Evolutionary conservation across 768 basidiomycete species (phyloP), one percentile per base, ranked within the genome.

Genomic region (Hebeloma cylindrosporum): DNA sequence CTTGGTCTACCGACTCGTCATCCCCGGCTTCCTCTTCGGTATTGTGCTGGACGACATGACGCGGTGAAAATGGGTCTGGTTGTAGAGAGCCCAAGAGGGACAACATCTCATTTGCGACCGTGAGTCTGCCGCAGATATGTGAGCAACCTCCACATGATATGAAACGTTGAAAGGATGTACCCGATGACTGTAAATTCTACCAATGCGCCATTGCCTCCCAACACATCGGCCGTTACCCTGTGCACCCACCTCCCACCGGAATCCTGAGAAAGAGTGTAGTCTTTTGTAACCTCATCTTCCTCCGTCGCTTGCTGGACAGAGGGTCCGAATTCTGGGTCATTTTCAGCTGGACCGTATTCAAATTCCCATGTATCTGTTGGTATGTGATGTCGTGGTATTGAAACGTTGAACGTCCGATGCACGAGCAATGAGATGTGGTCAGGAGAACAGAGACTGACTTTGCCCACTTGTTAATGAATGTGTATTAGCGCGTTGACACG

Each of bases 401-500:
- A 94, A 13, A 89, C 87, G 63, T 97, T 97, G 73, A 96, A 97
- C 5, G 90, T 96, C 18, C 83, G 81, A 56, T 93, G 89, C 3
- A 93, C 74, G 25, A 97, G 87, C 11, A 97, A 73, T 1, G 93
- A 90, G 41, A 96, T 73, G 56, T 97, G 94, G 59, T 94, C 93
- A 1, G 93, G 92, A 2, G 93, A 95, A 54, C 79, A 93, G 14
- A 96, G 72, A 57, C 80, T 94, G 40, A 96, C 77, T 57, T 81
- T 87, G n/a, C 90, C 93, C 46, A 75, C 93, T 94, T 51, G 18
- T 44, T 29, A 9, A 22, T 8, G 25, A 32, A 45, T 37, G 31
- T 43, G 45, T 26, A 40, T 23, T 20, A 33, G 28, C 43, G 39
- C 44, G 14, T 35, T 29, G 6, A 2, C 17, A 0, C 35, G 34